These are phyloP conservation scores for Nicotiana tabacum DNA, from an alignment of 257 asterid species.

Conservation along the genomic window DNA sequence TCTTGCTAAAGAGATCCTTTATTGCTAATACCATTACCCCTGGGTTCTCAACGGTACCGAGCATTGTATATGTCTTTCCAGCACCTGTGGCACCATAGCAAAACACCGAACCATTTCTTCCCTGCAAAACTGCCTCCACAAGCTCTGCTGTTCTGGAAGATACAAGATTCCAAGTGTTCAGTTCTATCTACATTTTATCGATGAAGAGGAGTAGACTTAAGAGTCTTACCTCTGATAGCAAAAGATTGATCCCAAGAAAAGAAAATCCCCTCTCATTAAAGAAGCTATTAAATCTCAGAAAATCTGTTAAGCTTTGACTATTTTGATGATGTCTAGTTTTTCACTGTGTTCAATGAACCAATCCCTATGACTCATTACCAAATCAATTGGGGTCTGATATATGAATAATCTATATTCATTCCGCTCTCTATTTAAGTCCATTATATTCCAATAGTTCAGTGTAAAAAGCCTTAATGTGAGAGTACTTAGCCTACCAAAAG, in stretches of 20 bases:
- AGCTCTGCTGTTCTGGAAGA: slow-evolving; percentile 61
- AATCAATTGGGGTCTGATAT: neutral
- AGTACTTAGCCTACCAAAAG: neutral
- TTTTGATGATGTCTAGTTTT: neutral
- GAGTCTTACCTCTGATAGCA: neutral
- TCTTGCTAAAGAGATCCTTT: slow-evolving; percentile 54
- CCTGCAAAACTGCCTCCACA: slow-evolving; percentile 64
- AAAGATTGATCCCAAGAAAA: neutral
- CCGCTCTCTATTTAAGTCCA: neutral
- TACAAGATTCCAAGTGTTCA: neutral
- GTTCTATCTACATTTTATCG: neutral
- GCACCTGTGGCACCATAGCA: slow-evolving; percentile 77
- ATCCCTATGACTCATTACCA: neutral
- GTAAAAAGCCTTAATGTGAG: neutral
- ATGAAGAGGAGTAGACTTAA: neutral
- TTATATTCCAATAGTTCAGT: neutral
- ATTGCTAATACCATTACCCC: slow-evolving; percentile 71
- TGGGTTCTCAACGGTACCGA: slow-evolving; percentile 52
- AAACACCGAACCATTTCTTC: slow-evolving; percentile 62
- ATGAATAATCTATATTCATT: neutral
- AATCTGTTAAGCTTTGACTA: neutral
- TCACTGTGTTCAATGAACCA: neutral
- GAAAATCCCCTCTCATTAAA: neutral
- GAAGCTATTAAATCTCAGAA: neutral
- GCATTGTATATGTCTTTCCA: slow-evolving; percentile 67